Conservation (phyloP, 2,329 filamentous ascomycete genomes). For the Incumbomyces lentus region DNA sequence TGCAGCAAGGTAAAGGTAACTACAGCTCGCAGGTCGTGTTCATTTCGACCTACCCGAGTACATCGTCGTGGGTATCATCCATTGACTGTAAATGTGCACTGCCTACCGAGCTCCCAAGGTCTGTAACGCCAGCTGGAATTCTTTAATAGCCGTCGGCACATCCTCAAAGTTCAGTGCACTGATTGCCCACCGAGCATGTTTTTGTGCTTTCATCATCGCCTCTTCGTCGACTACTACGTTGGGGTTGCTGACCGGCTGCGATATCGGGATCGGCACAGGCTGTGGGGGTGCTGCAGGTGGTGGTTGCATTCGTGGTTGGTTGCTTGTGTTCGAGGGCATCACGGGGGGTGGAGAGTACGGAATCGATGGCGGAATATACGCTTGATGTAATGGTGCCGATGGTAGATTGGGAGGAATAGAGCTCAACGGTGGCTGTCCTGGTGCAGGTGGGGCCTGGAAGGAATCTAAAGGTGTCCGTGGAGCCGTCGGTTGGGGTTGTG, state of each 20-base stretch:
- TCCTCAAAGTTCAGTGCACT: conserved; percentile 96
- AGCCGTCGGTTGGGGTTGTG: conserved; percentile 15
- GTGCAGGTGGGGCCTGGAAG: conserved; percentile 8
- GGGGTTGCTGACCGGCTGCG: background rate
- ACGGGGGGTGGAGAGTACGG: conserved; percentile 14
- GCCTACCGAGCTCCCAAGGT: conserved; percentile 53
- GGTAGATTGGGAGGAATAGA: conserved; percentile 4
- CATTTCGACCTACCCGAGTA: too few relatives aligned
- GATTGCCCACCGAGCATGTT: conserved; percentile 94
- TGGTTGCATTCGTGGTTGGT: background rate
- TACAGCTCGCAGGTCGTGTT: too few relatives aligned
- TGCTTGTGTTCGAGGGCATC: background rate
- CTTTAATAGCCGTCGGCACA: conserved; percentile 75
- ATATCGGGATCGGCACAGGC: conserved; percentile 7
- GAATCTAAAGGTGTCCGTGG: conserved; percentile 1
- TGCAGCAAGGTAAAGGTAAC: too few relatives aligned
- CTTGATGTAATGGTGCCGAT: conserved; percentile 1
- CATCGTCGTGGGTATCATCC: too few relatives aligned
- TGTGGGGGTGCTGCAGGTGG: conserved; percentile 17
- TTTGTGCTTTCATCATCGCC: conserved; percentile 70
- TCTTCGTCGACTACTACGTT: conserved; percentile 51
- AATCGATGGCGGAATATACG: background rate
- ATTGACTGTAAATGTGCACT: too few relatives aligned
- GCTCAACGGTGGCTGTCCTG: conserved; percentile 8
- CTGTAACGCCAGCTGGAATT: conserved; percentile 65